phyloP scores from a whole-genome alignment of 164 flowering plant genomes.

The Protea cynaroides region DNA sequence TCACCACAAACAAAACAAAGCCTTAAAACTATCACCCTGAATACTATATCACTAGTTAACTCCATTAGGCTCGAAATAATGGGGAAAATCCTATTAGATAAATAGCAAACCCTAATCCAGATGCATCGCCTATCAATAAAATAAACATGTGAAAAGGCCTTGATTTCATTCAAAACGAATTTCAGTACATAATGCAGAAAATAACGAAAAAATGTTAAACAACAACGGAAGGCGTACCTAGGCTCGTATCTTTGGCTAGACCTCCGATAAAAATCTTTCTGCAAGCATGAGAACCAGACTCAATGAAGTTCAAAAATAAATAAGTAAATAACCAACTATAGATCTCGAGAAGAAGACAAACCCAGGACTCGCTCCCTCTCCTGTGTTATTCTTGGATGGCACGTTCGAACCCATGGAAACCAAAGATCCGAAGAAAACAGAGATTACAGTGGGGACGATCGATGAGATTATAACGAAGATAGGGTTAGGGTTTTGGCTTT shows the following conservation, averaged over 20 bases:
- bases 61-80: no score
- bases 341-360: conserved; percentile 7
- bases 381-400: conserved; percentile 15
- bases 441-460: no score
- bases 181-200: neutral
- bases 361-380: conserved; percentile 73
- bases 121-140: no score
- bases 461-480: neutral
- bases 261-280: conserved; percentile 95
- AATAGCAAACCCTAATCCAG: no score
- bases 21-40: no score
- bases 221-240: conserved; percentile 26
- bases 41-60: no score
- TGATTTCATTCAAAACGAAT: neutral
- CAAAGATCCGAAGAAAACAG: neutral
- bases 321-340: neutral
- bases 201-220: neutral
- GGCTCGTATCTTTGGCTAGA: conserved; percentile 60
- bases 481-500: no score
- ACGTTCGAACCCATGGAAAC: neutral
- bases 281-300: conserved; percentile 12
- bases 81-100: no score
- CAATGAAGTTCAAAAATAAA: neutral
- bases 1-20: neutral
- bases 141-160: no score